A percentile compares a stretch with the other conserved stretches of the same genome.
Conservation (phyloP, 495 filamentous ascomycete genomes). For the Neurospora africana region DNA sequence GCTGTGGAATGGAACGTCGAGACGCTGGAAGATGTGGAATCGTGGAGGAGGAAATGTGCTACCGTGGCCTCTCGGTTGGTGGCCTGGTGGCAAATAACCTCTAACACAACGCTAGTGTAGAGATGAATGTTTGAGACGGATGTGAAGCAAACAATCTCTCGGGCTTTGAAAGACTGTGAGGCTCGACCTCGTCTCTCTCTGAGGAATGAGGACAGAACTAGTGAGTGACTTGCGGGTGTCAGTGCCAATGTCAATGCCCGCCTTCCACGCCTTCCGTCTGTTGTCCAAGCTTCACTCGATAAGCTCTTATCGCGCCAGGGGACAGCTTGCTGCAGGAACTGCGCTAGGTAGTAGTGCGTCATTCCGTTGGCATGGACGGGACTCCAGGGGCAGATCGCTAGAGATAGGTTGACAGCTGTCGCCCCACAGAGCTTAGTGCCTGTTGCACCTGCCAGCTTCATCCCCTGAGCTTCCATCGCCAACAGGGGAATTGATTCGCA, state of each 20-base stretch:
- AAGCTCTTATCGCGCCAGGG: background rate
- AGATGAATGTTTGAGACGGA: background rate
- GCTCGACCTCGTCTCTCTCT: background rate
- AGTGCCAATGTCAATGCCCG: background rate
- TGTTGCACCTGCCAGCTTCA: background rate
- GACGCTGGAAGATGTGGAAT: background rate
- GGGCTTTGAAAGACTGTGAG: background rate
- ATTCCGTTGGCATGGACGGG: background rate
- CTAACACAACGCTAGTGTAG: background rate
- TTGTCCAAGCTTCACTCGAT: background rate
- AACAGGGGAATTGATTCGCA: background rate
- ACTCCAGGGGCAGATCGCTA: background rate
- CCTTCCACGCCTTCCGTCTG: background rate
- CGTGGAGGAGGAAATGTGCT: background rate
- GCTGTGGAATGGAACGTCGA: background rate
- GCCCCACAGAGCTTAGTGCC: background rate
- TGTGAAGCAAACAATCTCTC: background rate
- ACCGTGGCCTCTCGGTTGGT: constrained; percentile 7
- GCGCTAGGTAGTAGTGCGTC: background rate
- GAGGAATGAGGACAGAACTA: background rate
- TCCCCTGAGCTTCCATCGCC: background rate
- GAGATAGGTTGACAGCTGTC: background rate
- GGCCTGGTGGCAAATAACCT: background rate
- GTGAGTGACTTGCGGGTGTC: background rate
- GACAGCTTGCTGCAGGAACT: background rate